These are phyloP conservation scores for Xylaria digitata DNA, from an alignment of 2,329 filamentous ascomycete species.

Conservation along the genomic window DNA sequence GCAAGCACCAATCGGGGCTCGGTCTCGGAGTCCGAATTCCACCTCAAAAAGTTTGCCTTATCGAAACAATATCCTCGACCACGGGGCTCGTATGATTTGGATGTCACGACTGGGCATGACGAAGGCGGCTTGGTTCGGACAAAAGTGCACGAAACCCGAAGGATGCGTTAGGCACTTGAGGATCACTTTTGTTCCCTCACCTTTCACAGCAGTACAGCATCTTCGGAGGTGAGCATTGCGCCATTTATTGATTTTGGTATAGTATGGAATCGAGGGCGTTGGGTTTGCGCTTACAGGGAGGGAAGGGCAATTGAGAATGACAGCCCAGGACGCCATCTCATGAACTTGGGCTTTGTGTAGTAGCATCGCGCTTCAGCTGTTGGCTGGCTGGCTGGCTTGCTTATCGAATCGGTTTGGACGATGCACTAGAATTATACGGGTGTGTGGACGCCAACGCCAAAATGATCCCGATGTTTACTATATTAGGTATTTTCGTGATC, in stretches of 20 bases:
- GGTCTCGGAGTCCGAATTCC: constrained; percentile 33
- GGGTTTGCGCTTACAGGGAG: background rate
- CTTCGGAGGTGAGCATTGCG: constrained; percentile 2
- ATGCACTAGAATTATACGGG: background rate
- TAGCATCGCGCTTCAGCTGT: background rate
- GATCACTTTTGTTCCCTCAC: background rate
- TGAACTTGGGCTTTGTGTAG: background rate
- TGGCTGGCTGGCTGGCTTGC: background rate
- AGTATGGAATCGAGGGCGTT: background rate
- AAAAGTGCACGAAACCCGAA: constrained; percentile 23
- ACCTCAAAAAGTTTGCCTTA: background rate
- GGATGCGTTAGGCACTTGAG: constrained; percentile 15
- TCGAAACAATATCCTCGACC: constrained; percentile 8
- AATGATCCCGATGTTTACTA: background rate
- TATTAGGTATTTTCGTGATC: background rate
- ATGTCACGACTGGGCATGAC: constrained; percentile 1
- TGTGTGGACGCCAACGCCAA: constrained; percentile 8
- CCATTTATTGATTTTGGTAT: constrained; percentile 12
- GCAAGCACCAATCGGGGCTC: constrained; percentile 29
- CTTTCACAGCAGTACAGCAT: constrained; percentile 12
- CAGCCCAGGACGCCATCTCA: background rate
- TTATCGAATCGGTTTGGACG: background rate
- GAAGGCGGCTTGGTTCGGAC: constrained; percentile 17
- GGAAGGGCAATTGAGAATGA: background rate
- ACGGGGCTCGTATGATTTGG: constrained; percentile 6